phyloP scores from a whole-genome alignment of 164 flowering plant species.

The Stephania cephalantha region DNA sequence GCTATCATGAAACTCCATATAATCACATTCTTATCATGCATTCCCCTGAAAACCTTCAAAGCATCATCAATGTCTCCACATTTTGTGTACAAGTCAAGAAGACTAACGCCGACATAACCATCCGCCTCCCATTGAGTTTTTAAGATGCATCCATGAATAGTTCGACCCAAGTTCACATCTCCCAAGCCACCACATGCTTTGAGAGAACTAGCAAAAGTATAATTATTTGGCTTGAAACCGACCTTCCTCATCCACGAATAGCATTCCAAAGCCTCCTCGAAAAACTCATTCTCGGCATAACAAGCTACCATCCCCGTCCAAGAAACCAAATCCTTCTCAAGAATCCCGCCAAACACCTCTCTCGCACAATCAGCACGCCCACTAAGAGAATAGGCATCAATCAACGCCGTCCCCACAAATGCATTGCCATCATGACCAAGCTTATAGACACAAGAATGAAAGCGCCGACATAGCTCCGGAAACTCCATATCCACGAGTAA shows the following conservation, averaged over 20 bases:
- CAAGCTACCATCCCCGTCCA: conserved; percentile 86
- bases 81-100: conserved; percentile 71
- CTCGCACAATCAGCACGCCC: conserved; percentile 45
- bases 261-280: conserved; percentile 49
- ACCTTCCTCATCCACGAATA: conserved; percentile 47
- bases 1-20: conserved; percentile 95
- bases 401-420: conserved; percentile 71
- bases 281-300: conserved; percentile 57
- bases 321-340: conserved; percentile 66
- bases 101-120: conserved; percentile 48
- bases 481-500: conserved; percentile 53
- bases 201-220: conserved; percentile 56
- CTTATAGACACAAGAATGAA: conserved; percentile 58
- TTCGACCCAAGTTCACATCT: conserved; percentile 37
- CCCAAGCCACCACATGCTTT: conserved; percentile 68
- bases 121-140: conserved; percentile 57
- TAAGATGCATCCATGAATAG: conserved; percentile 62
- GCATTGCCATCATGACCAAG: conserved; percentile 56
- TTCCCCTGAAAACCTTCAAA: conserved; percentile 45
- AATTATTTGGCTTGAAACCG: conserved; percentile 64
- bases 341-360: conserved; percentile 56
- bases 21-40: conserved; percentile 57
- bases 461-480: conserved; percentile 32
- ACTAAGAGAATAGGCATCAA: conserved; percentile 63
- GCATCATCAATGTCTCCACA: conserved; percentile 50